Percentiles rank a stretch among this genome's conserved stretches.
phyloP scores from a whole-genome alignment of 495 filamentous ascomycete species.

The Paragyromitra xinjiangensis region DNA sequence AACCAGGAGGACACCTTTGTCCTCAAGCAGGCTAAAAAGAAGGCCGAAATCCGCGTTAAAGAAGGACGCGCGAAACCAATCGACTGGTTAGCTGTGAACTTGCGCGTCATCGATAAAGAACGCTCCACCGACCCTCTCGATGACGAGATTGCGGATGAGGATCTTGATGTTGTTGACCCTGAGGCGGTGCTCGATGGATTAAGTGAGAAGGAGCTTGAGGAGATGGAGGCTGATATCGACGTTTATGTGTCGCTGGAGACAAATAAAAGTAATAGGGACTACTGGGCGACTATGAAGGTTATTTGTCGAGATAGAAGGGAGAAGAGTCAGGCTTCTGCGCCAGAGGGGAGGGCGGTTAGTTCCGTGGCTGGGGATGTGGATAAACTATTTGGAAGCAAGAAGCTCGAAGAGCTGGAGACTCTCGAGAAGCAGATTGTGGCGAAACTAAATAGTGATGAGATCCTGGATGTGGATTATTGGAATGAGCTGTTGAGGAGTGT shows the following conservation, averaged over 20 bases:
- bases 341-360: slow-evolving; percentile 76
- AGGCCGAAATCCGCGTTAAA: slow-evolving; percentile 94
- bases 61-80: slow-evolving; percentile 91
- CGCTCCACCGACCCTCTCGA: slow-evolving; percentile 75
- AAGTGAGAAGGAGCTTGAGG: slow-evolving; percentile 72
- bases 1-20: slow-evolving; percentile 96
- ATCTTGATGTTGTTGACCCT: slow-evolving; percentile 81
- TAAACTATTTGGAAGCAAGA: slow-evolving; percentile 82
- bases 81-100: slow-evolving; percentile 91
- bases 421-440: slow-evolving; percentile 83
- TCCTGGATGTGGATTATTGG: slow-evolving; percentile 98
- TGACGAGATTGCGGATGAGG: slow-evolving; percentile 81
- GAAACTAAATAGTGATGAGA: slow-evolving; percentile 87
- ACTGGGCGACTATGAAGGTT: slow-evolving; percentile 88
- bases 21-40: slow-evolving; percentile 96
- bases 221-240: slow-evolving; percentile 86
- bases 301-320: slow-evolving; percentile 82
- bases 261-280: slow-evolving; percentile 78
- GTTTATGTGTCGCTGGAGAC: slow-evolving; percentile 83
- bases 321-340: slow-evolving; percentile 65
- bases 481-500: slow-evolving; percentile 87
- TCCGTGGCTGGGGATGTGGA: slow-evolving; percentile 90
- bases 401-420: slow-evolving; percentile 81
- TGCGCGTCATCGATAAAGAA: slow-evolving; percentile 86
- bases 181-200: slow-evolving; percentile 82